Evolutionary conservation across 805 yeast species (phyloP), one percentile per base, ranked within the genome.

Genomic region (Danielia oregonensis): DNA sequence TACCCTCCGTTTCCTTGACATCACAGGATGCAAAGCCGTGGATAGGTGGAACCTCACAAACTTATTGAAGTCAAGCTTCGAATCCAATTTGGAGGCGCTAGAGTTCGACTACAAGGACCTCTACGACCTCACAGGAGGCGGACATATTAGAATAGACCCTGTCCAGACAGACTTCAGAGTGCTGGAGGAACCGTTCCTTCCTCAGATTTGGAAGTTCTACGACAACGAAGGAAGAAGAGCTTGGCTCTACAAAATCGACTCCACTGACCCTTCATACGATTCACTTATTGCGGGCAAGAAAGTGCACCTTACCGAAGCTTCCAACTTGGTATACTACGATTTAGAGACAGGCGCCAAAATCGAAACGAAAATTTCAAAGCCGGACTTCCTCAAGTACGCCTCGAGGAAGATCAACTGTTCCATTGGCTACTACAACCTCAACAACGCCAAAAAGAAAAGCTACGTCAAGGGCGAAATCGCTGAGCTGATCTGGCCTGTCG

Each of bases 171-270:
- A 63, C 4, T 61, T 57, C 42, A 37, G 44, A 24, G 42, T 54
- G 24, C 49, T 51, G 29, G 37, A 36, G 28, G 51, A 53, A n/a
- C 39, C 44, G 6, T 42, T 36, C 13, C 46, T 53, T 9, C 64
- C 69, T 7, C 57, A 53, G 34, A 51, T 63, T 2, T 76, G 81
- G 81, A 72, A 68, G 46, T 64, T 66, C 37, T 72, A 63, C 50
- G 79, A 74, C 45, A 71, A 75, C 37, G 79, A 77, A 45, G 94
- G 95, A 4, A 68, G 95, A 41, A 69, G 96, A 41, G 80, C 86
- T 9, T 87, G 96, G 95, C 55, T 87, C 12, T 82, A 78, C 56
- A 76, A 72, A 50, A 59, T 65, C 15, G 48, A 51, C 12, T 44
- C 57, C 11, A 29, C 40, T 1, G 65, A 62, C 35, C 57, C 63